Base-by-base conservation (phyloP, 148 eudicot genomes). In the Linanthus parryae region DNA sequence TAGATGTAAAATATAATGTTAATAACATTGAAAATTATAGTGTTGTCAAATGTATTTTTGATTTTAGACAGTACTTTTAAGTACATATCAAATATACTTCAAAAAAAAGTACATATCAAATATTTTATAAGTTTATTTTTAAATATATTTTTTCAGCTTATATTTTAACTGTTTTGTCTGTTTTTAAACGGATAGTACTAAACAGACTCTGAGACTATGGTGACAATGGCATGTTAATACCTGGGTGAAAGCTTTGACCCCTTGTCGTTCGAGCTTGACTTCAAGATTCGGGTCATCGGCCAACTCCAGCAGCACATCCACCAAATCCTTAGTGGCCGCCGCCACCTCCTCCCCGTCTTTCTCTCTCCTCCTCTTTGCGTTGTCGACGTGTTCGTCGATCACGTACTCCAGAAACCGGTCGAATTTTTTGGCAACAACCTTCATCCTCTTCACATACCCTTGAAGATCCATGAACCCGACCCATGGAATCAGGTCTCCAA, bases 361-460 rank as follows among this genome's bases (percentile, higher is more conserved):
- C 22, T 52, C 63, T 0, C 8, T 60, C 40, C 33, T 53, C 41
- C 77, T 79, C 54, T 68, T 65, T 1, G 24, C 70, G 27, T 69
- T 76, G n/a, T n/a, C n/a, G n/a, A n/a, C n/a, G 44, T 92, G 99
- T 35, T 92, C 96, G 65, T 92, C 85, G 29, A 92, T 54, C 9
- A 87, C 99, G 63, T 75, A 81, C 58, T 92, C 99, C 78, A 87
- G 54, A 49, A 87, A 92, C 65, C 54, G 54, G 43, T 92, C 99
- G 40, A 92, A 82, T 42, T 87, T 84, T 74, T 72, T 88, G 21
- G 78, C 81, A 55, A 88, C 67, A 21, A 17, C 19, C 75, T 92
- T 92, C 99, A 92, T 92, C 69, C 95, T 87, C 75, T 82, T 87
- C 21, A 79, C 81, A 62, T 87, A 92, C 26, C 99, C 99, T 53